Conservation (phyloP, 2,329 filamentous ascomycete species). For the Piedraia hortae region DNA sequence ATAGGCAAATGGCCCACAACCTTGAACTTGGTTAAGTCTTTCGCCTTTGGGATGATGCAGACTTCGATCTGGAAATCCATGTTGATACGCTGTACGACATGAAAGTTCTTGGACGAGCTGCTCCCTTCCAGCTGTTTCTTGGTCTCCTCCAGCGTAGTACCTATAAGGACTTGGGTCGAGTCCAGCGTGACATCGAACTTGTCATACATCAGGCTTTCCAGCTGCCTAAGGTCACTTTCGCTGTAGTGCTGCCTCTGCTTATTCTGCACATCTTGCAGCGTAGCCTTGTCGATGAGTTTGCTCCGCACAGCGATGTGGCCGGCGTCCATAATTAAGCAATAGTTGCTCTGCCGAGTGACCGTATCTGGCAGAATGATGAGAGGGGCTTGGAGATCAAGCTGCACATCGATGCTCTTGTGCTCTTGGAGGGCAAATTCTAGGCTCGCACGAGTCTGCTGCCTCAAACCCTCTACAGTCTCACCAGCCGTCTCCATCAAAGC, state of each 20-base stretch:
- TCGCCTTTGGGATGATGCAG: conserved; percentile 87
- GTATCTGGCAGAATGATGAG: conserved; percentile 91
- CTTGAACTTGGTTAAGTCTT: conserved; percentile 73
- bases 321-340: conserved; percentile 82
- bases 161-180: conserved; percentile 85
- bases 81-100: conserved; percentile 90
- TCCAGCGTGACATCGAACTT: conserved; percentile 81
- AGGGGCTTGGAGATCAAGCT: conserved; percentile 81
- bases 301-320: conserved; percentile 89
- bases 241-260: conserved; percentile 75
- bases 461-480: conserved; percentile 77
- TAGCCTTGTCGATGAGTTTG: conserved; percentile 76
- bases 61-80: conserved; percentile 90
- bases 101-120: conserved; percentile 37
- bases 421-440: conserved; percentile 91
- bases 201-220: conserved; percentile 93
- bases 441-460: conserved; percentile 84
- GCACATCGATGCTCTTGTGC: conserved; percentile 92
- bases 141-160: conserved; percentile 72
- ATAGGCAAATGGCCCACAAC: conserved; percentile 80
- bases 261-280: conserved; percentile 63
- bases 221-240: conserved; percentile 60
- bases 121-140: conserved; percentile 51
- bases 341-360: conserved; percentile 51
- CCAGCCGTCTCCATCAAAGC: conserved; percentile 89